Base-by-base conservation (phyloP, 75 land plant species). In the Picea sitchensis region DNA sequence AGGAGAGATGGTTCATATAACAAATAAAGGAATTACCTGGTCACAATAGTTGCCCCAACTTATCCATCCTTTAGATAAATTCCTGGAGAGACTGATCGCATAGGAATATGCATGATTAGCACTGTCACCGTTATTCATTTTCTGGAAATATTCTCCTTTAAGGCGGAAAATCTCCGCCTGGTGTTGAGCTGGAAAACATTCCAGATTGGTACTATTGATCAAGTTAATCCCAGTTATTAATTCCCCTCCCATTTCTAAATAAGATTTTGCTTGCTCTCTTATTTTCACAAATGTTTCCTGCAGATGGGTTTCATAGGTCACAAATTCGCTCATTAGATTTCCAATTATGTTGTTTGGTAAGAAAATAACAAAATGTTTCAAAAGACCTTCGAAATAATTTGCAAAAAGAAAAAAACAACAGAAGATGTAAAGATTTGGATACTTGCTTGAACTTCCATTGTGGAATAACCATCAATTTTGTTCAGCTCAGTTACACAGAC, bases 21-120 rank as follows among this genome's bases (percentile, higher is more conserved):
- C 2, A 44, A 57, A 17, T 61, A 54, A 62, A 73, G 2, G 47
- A 38, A 63, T 72, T 77, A 98, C 99, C 98, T 91, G 91, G 73
- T 98, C 99, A 88, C 96, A 93, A 85, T 93, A 94, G 84, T 92
- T 95, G 68, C 99, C 99, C 99, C 99, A 98, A 84, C 98, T 98
- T 77, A 98, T 98, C 99, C 99, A 98, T 58, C 98, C 98, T 84
- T 98, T 98, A n/a, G 98, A 88, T 60, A 95, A 83, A 79, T 90
- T 89, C 78, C 90, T 98, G 84, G 83, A 93, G 51, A 93, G 86
- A 59, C 80, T 84, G 59, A 95, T 95, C 0, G 98, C 93, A 84
- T 79, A 82, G n/a, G 98, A 96, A 76, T 90, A 98, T 32, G 90
- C 83, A 76, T 77, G 74, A 85, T 98, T 98, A 23, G 98, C 98